phyloP scores from a whole-genome alignment of 495 filamentous ascomycete species.

The Neurospora sp. region DNA sequence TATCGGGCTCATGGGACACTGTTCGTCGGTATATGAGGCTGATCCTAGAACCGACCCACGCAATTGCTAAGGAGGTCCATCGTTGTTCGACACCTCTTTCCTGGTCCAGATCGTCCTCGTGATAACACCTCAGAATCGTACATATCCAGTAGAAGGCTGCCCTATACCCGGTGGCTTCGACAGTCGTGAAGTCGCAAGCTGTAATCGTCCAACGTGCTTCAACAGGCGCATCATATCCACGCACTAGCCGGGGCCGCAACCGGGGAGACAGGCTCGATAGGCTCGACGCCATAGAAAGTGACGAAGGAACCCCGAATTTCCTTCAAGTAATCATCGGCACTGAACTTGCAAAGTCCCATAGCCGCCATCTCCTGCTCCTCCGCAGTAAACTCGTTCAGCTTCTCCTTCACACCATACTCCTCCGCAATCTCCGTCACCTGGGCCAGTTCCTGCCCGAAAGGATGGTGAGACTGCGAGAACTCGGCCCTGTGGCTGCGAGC shows the following conservation, averaged over 20 bases:
- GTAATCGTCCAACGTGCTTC: background rate
- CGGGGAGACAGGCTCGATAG: constrained; percentile 3
- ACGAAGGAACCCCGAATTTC: constrained; percentile 66
- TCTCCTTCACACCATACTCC: constrained; percentile 61
- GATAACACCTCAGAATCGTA: background rate
- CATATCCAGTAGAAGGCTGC: background rate
- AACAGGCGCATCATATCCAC: background rate
- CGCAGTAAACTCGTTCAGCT: constrained; percentile 54
- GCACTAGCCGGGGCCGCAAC: constrained; percentile 12
- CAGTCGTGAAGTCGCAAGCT: background rate
- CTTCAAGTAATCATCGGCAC: constrained; percentile 69
- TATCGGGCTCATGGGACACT: background rate
- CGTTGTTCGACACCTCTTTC: background rate
- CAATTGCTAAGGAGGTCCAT: background rate
- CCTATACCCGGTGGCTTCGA: background rate
- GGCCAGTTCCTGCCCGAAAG: constrained; percentile 66
- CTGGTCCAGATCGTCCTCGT: background rate
- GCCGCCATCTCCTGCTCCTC: constrained; percentile 58
- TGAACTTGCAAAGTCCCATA: constrained; percentile 63
- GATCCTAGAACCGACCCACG: background rate
- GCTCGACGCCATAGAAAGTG: constrained; percentile 23
- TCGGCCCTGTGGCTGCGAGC: constrained; percentile 15
- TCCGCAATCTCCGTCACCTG: constrained; percentile 76
- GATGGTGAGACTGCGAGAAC: constrained; percentile 29
- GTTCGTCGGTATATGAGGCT: background rate